Base-by-base conservation (phyloP, 2,329 filamentous ascomycete species). In the Immersiporthe knoxdaviesiana region DNA sequence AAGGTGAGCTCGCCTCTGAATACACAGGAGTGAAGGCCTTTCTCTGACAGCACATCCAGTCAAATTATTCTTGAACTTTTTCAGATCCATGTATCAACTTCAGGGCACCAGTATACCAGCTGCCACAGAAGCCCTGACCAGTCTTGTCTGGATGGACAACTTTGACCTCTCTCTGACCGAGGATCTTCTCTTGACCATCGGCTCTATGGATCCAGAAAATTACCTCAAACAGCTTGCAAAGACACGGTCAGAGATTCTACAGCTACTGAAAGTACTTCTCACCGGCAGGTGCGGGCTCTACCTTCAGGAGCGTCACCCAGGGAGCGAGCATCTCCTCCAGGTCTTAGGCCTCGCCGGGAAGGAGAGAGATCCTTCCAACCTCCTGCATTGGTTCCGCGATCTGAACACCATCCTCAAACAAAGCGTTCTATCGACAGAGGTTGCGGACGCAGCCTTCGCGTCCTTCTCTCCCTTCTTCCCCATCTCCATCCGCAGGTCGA, bases 381-480 rank as follows among this genome's bases (percentile, higher is more conserved):
- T 89, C 21, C 81, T 88, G 76, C 77, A 81, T 3, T 89, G 87
- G 87, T 89, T 89, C 72, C 81, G 80, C 37, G 84, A 84, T 35
- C 72, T 88, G 30, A 77, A 77, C 65, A 74, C 75, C 2, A 82
- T 88, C 39, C 75, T 87, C 11, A 75, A 79, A 2, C 78, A 81
- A 18, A 87, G 84, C 65, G 78, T 79, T 0, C 79, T 82, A 0
- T 81, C 84, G 0, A 71, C 80, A 5, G 83, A 84, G 11, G 78
- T 86, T 2, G 78, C 82, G 11, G 81, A 83, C 41, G 82, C 84
- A 67, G 79, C 86, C 2, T 89, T 88, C 75, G 83, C 82, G 67
- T 78, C 82, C 0, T 88, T 87, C 76, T 88, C 87, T 18, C 84
- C 84, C 39, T 89, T 89, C 75, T 89, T 88, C 71, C 87, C 87